Percentiles rank a stretch among this genome's conserved stretches.
These are phyloP conservation scores for Biancaea sappan DNA, from an alignment of 306 rosid genomes.

Conservation along the genomic window DNA sequence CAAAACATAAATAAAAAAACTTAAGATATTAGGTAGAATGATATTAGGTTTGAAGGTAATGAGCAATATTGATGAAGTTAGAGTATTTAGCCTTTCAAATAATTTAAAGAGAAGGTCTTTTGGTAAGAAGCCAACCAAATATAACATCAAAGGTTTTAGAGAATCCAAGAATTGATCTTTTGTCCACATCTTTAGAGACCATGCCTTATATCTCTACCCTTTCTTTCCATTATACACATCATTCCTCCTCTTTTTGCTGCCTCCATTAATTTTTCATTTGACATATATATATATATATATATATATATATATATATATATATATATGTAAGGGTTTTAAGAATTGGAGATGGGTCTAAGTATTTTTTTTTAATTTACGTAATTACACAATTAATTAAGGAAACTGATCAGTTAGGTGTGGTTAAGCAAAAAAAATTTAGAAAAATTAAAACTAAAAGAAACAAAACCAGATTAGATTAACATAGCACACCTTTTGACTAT, in stretches of 20 bases:
- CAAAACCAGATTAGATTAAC: conserved; percentile 37
- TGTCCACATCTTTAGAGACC: conserved; percentile 95
- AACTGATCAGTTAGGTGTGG: too few relatives aligned
- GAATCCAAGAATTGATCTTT: conserved; percentile 84
- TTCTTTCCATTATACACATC: conserved; percentile 62
- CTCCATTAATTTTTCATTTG: too few relatives aligned
- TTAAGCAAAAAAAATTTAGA: conserved; percentile 21
- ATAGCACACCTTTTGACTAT: conserved; percentile 57
- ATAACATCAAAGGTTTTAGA: conserved; percentile 60
- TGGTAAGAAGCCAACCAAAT: conserved; percentile 64
- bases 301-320: too few relatives aligned
- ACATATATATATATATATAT: too few relatives aligned
- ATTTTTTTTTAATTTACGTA: too few relatives aligned
- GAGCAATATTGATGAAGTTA: conserved; percentile 25
- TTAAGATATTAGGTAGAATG: conserved; percentile 22
- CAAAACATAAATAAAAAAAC: neutral
- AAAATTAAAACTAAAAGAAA: conserved; percentile 21
- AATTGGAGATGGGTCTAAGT: too few relatives aligned
- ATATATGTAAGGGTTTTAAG: neutral
- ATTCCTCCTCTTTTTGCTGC: conserved; percentile 54
- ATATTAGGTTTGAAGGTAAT: conserved; percentile 31
- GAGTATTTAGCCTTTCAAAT: conserved; percentile 31
- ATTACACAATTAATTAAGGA: too few relatives aligned
- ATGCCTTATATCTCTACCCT: conserved; percentile 48
- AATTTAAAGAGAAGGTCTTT: conserved; percentile 43